Percentiles rank a stretch among this genome's conserved stretches.
Evolutionary conservation across 2,329 filamentous ascomycete species (phyloP).

Genomic region (Aureobasidium leucospermi): DNA sequence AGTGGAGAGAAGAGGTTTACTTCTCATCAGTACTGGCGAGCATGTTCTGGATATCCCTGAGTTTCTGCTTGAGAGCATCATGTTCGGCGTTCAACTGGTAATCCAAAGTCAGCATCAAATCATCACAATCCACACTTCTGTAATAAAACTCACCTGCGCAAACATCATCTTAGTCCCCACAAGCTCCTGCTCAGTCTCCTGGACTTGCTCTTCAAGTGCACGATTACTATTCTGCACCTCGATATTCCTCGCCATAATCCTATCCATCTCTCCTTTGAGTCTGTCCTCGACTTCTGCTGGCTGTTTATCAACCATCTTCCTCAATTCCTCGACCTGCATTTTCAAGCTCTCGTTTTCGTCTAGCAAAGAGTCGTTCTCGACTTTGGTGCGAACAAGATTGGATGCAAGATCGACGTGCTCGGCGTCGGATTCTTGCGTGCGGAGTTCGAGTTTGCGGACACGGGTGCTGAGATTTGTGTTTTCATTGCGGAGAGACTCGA

Average conservation of each 20-base stretch:
- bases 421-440: slow-evolving; percentile 77
- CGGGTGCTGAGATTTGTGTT: slow-evolving; percentile 64
- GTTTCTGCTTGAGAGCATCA: slow-evolving; percentile 42
- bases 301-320: slow-evolving; percentile 80
- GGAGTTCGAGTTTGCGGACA: slow-evolving; percentile 79
- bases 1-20: no score
- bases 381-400: slow-evolving; percentile 83
- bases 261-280: slow-evolving; percentile 78
- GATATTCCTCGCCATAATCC: slow-evolving; percentile 83
- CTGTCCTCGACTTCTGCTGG: slow-evolving; percentile 78
- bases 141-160: slow-evolving; percentile 66
- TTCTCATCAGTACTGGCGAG: slow-evolving; percentile 21
- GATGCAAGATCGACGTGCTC: slow-evolving; percentile 90
- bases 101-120: neutral
- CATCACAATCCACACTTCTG: neutral
- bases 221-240: slow-evolving; percentile 93
- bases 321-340: slow-evolving; percentile 77
- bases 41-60: slow-evolving; percentile 40
- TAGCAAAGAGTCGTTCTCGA: slow-evolving; percentile 81
- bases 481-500: slow-evolving; percentile 62
- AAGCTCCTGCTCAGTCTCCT: slow-evolving; percentile 84
- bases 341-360: slow-evolving; percentile 86
- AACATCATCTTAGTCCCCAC: slow-evolving; percentile 92
- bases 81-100: slow-evolving; percentile 41
- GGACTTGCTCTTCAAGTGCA: slow-evolving; percentile 78